phyloP scores from a whole-genome alignment of 164 flowering plant genomes.

The Magnolia officinalis region DNA sequence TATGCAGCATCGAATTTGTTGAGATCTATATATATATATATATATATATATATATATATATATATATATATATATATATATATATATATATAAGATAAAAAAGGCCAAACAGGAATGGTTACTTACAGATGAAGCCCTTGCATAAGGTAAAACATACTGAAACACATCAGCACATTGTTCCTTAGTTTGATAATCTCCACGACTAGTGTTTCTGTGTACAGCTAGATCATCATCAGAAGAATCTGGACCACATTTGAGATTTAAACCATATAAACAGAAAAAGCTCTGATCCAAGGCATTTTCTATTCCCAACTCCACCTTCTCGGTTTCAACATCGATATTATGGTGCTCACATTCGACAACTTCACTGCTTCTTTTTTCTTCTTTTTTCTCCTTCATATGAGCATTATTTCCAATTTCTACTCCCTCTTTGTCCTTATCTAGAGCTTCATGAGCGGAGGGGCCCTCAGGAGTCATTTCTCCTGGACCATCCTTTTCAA shows the following conservation, averaged over 20 bases:
- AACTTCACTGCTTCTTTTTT: constrained; percentile 22
- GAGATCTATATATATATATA: too few species aligned
- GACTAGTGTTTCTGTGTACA: constrained; percentile 82
- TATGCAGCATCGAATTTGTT: background rate
- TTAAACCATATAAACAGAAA: constrained; percentile 93
- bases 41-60: too few species aligned
- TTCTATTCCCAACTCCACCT: constrained; percentile 75
- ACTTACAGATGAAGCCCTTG: constrained; percentile 94
- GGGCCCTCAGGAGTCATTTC: constrained; percentile 18
- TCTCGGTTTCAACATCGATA: constrained; percentile 67
- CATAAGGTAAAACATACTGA: constrained; percentile 82
- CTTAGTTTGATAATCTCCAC: constrained; percentile 93
- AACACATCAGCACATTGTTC: constrained; percentile 99
- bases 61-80: too few species aligned
- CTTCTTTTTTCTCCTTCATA: constrained; percentile 27
- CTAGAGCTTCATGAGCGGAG: constrained; percentile 23
- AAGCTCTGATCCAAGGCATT: constrained; percentile 91
- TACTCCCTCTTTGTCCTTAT: constrained; percentile 21
- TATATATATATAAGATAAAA: background rate
- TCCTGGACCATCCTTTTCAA: constrained; percentile 26
- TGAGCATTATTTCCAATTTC: constrained; percentile 24
- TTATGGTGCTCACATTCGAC: constrained; percentile 31
- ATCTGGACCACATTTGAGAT: constrained; percentile 71
- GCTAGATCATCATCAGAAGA: constrained; percentile 88
- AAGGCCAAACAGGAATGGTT: background rate